Percentiles rank a stretch among this genome's conserved stretches.
phyloP scores from a whole-genome alignment of 2,329 filamentous ascomycete species.

The Lachnellula arida region DNA sequence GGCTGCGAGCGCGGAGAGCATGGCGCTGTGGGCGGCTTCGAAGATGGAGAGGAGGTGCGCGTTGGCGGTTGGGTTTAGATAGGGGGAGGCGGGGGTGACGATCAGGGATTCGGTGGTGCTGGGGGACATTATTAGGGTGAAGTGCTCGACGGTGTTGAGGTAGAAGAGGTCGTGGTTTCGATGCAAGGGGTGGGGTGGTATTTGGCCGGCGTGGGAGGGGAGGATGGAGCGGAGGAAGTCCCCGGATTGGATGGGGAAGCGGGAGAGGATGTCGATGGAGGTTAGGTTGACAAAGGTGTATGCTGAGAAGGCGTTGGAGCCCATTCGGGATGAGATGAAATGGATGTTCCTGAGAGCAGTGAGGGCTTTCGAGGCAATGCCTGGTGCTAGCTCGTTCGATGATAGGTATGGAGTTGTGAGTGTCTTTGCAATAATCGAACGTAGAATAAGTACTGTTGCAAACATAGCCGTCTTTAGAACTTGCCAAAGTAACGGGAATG shows the following conservation, averaged over 20 bases:
- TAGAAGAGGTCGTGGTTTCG: constrained; percentile 67
- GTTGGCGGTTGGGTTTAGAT: constrained; percentile 46
- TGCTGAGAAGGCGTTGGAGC: constrained; percentile 60
- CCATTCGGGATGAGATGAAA: constrained; percentile 64
- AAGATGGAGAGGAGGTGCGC: constrained; percentile 57
- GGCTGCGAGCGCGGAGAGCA: constrained; percentile 63
- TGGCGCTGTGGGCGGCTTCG: constrained; percentile 66
- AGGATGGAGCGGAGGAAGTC: constrained; percentile 46
- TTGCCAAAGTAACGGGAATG: constrained; percentile 60
- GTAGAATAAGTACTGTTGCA: constrained; percentile 56
- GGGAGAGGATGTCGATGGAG: constrained; percentile 62
- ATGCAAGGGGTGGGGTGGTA: constrained; percentile 60
- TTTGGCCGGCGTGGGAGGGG: constrained; percentile 40
- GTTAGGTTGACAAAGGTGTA: constrained; percentile 66
- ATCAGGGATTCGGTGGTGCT: constrained; percentile 55
- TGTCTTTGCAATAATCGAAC: constrained; percentile 53
- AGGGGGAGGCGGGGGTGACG: constrained; percentile 57
- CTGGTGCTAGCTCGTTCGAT: constrained; percentile 44
- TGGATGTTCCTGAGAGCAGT: constrained; percentile 61
- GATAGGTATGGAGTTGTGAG: constrained; percentile 53
- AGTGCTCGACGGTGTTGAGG: constrained; percentile 66
- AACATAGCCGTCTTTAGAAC: constrained; percentile 61
- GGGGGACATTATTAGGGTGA: constrained; percentile 54
- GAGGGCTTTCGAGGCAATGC: constrained; percentile 56
- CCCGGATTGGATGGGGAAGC: constrained; percentile 54